Evolutionary conservation across 768 basidiomycete species (phyloP).

Genomic region (Calocera viscosa): DNA sequence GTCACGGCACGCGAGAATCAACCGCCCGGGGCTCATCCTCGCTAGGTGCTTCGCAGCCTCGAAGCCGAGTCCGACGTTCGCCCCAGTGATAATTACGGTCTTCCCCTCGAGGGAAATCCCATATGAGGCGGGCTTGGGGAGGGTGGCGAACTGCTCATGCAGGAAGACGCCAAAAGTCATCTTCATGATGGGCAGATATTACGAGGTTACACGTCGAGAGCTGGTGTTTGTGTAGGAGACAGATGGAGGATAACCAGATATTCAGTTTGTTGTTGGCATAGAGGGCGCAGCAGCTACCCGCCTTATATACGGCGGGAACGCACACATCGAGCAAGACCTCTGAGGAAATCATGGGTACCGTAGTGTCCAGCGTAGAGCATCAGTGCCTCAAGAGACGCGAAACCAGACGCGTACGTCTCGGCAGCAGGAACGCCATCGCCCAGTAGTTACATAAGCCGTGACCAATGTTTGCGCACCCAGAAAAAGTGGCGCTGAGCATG

Average conservation of each 20-base stretch:
- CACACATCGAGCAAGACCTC: no score
- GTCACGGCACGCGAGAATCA: constrained; percentile 30
- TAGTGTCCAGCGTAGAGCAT: no score
- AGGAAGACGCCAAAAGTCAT: neutral
- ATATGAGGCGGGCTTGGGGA: neutral
- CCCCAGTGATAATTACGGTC: constrained; percentile 15
- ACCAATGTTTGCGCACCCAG: neutral
- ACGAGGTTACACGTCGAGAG: neutral
- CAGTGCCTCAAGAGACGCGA: no score
- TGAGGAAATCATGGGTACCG: no score
- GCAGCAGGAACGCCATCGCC: neutral
- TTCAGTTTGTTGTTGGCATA: neutral
- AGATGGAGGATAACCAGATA: neutral
- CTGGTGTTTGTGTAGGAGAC: neutral
- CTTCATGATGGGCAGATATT: constrained; percentile 1
- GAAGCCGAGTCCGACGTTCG: constrained; percentile 15
- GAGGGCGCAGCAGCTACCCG: no score
- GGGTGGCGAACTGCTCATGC: neutral
- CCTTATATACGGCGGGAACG: no score
- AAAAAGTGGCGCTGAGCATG: neutral
- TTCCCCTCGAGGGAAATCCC: neutral
- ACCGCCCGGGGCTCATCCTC: constrained; percentile 23
- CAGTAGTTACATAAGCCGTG: neutral
- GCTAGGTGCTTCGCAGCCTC: constrained; percentile 24
- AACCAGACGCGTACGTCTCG: no score